Evolutionary conservation across 2,329 filamentous ascomycete species (phyloP).

Genomic region (Pseudogymnoascus sp.): DNA sequence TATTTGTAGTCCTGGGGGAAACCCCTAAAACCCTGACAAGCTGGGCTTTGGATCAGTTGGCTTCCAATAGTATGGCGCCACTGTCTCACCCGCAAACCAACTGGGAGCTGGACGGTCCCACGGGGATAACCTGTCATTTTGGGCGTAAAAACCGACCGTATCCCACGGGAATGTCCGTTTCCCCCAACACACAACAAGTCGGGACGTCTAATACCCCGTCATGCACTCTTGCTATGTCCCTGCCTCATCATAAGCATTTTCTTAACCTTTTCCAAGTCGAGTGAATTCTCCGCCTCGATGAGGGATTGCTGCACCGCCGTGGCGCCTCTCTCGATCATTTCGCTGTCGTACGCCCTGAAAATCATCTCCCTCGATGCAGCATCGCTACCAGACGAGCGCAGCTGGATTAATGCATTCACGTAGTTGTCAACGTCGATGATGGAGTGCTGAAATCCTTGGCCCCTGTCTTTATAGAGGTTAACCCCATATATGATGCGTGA

Average conservation of each 20-base stretch:
- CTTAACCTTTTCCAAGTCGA: constrained; percentile 24
- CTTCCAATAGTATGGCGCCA: no score
- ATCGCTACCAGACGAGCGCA: constrained; percentile 14
- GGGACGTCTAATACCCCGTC: not conserved
- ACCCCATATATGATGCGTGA: not conserved
- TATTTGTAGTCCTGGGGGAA: no score
- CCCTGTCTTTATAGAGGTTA: constrained; percentile 27
- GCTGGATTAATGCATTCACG: constrained; percentile 26
- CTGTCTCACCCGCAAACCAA: no score
- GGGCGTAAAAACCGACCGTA: no score
- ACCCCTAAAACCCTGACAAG: no score
- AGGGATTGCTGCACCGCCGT: constrained; percentile 30
- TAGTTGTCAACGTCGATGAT: constrained; percentile 34
- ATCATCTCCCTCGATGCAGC: constrained; percentile 14
- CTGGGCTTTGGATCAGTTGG: no score
- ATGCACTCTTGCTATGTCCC: constrained; percentile 23
- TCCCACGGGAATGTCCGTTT: no score
- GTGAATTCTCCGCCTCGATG: constrained; percentile 26
- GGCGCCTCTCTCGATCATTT: constrained; percentile 28
- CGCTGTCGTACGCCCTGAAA: constrained; percentile 27
- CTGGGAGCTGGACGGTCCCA: no score
- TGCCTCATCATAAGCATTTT: constrained; percentile 29
- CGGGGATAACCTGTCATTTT: no score
- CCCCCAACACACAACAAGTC: not conserved
- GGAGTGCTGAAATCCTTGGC: constrained; percentile 37